Evolutionary conservation across 2,329 filamentous ascomycete genomes (phyloP).

Genomic region (Nemania abortiva): DNA sequence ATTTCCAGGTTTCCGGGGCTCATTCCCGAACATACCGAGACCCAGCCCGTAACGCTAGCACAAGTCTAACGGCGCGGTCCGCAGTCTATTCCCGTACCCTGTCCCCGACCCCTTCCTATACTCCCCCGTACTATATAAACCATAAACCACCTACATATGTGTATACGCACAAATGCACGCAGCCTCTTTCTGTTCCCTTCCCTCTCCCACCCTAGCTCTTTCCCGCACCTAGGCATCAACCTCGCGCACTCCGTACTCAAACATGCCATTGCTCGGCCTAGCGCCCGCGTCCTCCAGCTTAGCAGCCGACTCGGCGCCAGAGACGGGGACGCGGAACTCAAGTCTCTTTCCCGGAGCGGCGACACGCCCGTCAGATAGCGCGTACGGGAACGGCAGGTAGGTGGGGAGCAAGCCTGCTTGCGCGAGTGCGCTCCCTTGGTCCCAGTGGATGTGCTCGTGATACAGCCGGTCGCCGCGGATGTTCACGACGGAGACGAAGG

Average conservation of each 20-base stretch:
- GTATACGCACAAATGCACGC: no score
- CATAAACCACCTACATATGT: no score
- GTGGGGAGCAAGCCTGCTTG: slow-evolving; percentile 74
- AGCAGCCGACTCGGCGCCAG: slow-evolving; percentile 65
- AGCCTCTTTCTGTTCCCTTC: no score
- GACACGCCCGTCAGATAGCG: slow-evolving; percentile 56
- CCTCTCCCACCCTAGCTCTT: background rate
- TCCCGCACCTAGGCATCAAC: slow-evolving; percentile 11
- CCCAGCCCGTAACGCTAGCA: no score
- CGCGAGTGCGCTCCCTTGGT: slow-evolving; percentile 71
- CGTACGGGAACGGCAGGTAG: slow-evolving; percentile 72
- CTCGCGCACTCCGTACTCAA: slow-evolving; percentile 46
- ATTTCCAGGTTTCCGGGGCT: background rate
- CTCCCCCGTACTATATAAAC: no score
- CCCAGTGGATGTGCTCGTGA: slow-evolving; percentile 79
- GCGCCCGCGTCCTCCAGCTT: slow-evolving; percentile 64
- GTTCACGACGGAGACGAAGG: slow-evolving; percentile 74
- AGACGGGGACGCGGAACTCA: slow-evolving; percentile 72
- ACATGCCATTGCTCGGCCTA: slow-evolving; percentile 69
- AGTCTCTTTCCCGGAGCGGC: slow-evolving; percentile 51
- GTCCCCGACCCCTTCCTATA: no score
- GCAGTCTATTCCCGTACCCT: background rate
- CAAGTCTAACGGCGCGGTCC: background rate
- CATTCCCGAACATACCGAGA: no score
- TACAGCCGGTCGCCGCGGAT: slow-evolving; percentile 76